Conservation (phyloP, 768 basidiomycete genomes). For the Russula ochroleuca region DNA sequence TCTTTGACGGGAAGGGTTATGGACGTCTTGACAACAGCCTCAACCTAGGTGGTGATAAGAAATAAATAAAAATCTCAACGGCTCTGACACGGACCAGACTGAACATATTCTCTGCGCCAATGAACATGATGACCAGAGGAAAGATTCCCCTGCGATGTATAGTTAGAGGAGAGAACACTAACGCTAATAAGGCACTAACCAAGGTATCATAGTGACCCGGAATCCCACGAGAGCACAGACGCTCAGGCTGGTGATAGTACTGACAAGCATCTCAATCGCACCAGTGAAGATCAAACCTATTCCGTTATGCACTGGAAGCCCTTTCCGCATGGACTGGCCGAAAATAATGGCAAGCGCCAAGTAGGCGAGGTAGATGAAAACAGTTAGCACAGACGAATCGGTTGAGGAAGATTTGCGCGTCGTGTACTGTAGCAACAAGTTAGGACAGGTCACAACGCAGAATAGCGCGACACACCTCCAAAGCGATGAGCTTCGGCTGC, state of each 20-base stretch:
- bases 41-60: slow-evolving; percentile 51
- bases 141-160: slow-evolving; percentile 63
- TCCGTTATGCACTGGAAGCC: slow-evolving; percentile 84
- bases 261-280: slow-evolving; percentile 84
- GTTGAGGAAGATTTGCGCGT: slow-evolving; percentile 44
- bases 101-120: slow-evolving; percentile 98
- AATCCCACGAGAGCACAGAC: slow-evolving; percentile 89
- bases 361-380: slow-evolving; percentile 74
- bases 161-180: slow-evolving; percentile 1
- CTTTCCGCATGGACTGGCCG: slow-evolving; percentile 65
- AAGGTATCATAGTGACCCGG: slow-evolving; percentile 84
- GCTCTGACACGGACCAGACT: slow-evolving; percentile 57
- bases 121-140: slow-evolving; percentile 91
- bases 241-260: slow-evolving; percentile 90
- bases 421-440: slow-evolving; percentile 44
- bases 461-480: slow-evolving; percentile 38
- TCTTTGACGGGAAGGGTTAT: slow-evolving; percentile 87
- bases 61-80: slow-evolving; percentile 27
- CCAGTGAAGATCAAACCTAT: slow-evolving; percentile 92
- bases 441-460: background rate
- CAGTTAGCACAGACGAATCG: slow-evolving; percentile 57
- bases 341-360: slow-evolving; percentile 71
- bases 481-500: slow-evolving; percentile 43
- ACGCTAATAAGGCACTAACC: slow-evolving; percentile 45
- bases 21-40: slow-evolving; percentile 78